Conservation (phyloP, 768 basidiomycete genomes). For the Termitomyces eurrhizus region DNA sequence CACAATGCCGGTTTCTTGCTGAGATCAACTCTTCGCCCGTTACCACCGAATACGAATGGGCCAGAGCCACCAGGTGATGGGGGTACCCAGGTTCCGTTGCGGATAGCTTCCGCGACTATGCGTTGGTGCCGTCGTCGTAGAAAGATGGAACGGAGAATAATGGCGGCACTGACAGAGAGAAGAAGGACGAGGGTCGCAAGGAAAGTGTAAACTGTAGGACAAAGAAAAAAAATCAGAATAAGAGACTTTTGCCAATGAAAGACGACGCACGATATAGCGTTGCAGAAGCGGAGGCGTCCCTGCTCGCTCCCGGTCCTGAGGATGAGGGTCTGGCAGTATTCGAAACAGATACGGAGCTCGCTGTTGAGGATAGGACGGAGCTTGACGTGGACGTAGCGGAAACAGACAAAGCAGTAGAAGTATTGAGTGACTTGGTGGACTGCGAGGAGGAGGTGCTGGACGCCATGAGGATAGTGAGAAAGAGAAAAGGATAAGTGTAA, state of each 20-base stretch:
- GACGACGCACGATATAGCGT: constrained; percentile 29
- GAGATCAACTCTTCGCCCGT: constrained; percentile 31
- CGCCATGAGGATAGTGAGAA: constrained; percentile 1
- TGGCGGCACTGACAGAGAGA: constrained; percentile 61
- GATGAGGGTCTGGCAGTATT: not conserved
- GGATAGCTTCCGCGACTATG: constrained; percentile 59
- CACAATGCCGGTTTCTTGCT: constrained; percentile 45
- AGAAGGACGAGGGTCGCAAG: constrained; percentile 67
- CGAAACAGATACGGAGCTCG: not conserved
- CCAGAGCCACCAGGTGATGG: constrained; percentile 23
- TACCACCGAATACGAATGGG: constrained; percentile 8
- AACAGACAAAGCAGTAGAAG: not conserved
- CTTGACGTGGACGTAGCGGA: not conserved
- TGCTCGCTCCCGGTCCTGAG: too few relatives aligned
- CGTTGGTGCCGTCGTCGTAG: constrained; percentile 59
- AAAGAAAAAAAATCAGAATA: not conserved
- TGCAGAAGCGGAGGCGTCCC: constrained; percentile 12
- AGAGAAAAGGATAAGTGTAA: not conserved
- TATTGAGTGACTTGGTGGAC: not conserved
- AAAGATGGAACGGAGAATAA: constrained; percentile 60
- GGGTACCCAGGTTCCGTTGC: constrained; percentile 58
- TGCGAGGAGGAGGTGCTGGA: not conserved
- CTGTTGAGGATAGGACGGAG: not conserved
- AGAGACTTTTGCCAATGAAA: not conserved
- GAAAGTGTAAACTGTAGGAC: constrained; percentile 40